Evolutionary conservation across 805 yeast species (phyloP).

Genomic region (Yarrowia sp.): DNA sequence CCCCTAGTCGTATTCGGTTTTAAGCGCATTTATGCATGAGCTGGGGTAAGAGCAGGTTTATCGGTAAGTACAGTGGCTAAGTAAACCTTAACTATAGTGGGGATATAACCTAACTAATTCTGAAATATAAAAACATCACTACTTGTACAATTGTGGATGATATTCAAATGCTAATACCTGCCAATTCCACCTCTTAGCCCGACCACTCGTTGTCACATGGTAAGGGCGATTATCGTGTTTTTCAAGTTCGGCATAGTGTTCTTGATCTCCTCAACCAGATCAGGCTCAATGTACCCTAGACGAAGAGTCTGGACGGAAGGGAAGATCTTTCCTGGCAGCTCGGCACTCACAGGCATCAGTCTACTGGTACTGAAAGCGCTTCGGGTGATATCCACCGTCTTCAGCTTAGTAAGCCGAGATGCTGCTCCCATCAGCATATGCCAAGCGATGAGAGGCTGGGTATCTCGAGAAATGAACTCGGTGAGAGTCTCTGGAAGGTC

Average conservation of each 20-base stretch:
- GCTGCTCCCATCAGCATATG: slow-evolving; percentile 25
- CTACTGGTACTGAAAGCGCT: slow-evolving; percentile 28
- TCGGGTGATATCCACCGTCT: neutral
- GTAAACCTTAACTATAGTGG: neutral
- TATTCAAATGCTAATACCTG: neutral
- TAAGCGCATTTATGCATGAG: slow-evolving; percentile 9
- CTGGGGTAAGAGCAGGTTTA: slow-evolving; percentile 13
- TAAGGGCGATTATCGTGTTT: neutral
- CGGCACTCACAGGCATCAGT: slow-evolving; percentile 4
- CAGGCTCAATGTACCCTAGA: slow-evolving; percentile 7
- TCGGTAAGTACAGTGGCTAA: neutral
- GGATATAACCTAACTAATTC: too few relatives aligned
- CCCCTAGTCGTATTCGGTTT: slow-evolving; percentile 7
- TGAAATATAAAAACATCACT: neutral
- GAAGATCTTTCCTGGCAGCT: slow-evolving; percentile 6
- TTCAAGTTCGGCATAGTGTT: slow-evolving; percentile 21
- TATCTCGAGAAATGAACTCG: slow-evolving; percentile 11
- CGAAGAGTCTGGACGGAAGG: slow-evolving; percentile 12
- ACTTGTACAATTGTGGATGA: neutral
- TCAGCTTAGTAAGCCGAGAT: neutral
- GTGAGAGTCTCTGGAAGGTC: neutral
- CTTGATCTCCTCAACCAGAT: slow-evolving; percentile 14
- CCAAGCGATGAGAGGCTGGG: slow-evolving; percentile 15
- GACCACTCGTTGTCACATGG: neutral
- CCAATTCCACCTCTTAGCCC: neutral